Conservation (phyloP, 345 rosid genomes). For the Populus euphratica region DNA sequence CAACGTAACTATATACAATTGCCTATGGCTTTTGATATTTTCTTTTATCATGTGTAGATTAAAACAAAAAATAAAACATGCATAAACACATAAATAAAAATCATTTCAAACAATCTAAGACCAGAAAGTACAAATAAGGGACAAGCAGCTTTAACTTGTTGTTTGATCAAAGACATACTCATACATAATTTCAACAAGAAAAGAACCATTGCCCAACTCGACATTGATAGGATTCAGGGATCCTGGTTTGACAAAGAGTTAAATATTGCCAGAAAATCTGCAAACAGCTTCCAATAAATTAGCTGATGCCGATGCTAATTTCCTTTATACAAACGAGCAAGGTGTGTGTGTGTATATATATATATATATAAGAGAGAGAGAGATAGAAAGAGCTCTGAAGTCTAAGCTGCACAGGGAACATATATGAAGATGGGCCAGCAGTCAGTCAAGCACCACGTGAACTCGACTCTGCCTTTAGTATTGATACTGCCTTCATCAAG, state of each 20-base stretch:
- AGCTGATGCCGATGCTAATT: background rate
- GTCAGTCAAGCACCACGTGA: slow-evolving; percentile 17
- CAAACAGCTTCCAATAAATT: background rate
- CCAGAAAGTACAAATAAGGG: background rate
- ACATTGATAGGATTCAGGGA: background rate
- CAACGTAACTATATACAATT: no score
- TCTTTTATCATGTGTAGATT: no score
- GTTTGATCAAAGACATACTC: background rate
- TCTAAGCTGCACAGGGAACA: background rate
- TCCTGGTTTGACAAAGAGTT: background rate
- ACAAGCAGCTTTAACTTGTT: background rate
- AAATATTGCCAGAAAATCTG: background rate
- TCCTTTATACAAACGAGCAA: background rate
- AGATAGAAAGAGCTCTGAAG: no score
- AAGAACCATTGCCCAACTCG: background rate
- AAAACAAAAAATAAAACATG: no score
- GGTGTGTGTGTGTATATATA: no score
- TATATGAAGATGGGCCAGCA: background rate
- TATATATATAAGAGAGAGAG: no score
- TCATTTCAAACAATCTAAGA: no score
- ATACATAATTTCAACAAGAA: background rate
- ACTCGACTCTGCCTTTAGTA: background rate
- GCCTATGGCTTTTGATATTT: no score
- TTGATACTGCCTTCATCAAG: background rate
- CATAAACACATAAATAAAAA: background rate